Conservation (phyloP, 352 stramenopile genomes). For the Phytophthora agathidicida region DNA sequence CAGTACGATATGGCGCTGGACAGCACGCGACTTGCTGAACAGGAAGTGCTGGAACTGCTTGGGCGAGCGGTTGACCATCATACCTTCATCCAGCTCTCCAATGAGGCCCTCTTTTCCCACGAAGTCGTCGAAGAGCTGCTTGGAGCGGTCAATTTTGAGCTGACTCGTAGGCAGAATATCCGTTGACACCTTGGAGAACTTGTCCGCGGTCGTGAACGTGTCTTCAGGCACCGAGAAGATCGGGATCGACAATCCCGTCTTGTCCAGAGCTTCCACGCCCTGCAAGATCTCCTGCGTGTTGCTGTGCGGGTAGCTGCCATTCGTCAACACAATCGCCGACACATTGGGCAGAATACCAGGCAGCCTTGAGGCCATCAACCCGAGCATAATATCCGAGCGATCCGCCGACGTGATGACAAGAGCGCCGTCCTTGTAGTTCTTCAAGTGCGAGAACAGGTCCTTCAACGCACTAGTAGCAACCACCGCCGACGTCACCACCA, state of each 20-base stretch:
- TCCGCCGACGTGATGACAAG: slow-evolving; percentile 82
- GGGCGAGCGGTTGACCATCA: slow-evolving; percentile 68
- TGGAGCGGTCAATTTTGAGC: slow-evolving; percentile 73
- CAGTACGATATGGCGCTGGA: slow-evolving; percentile 84
- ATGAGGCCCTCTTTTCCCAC: slow-evolving; percentile 72
- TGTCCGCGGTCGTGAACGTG: slow-evolving; percentile 65
- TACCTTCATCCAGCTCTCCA: slow-evolving; percentile 65
- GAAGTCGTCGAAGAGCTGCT: slow-evolving; percentile 67
- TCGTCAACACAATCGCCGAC: slow-evolving; percentile 75
- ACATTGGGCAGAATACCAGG: slow-evolving; percentile 72
- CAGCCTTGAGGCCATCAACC: slow-evolving; percentile 69
- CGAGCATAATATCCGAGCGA: slow-evolving; percentile 74
- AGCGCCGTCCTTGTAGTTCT: slow-evolving; percentile 78
- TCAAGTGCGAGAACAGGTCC: slow-evolving; percentile 77
- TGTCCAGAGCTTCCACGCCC: slow-evolving; percentile 71
- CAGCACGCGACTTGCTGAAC: slow-evolving; percentile 74
- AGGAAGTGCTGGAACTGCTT: slow-evolving; percentile 90
- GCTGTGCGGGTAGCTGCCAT: slow-evolving; percentile 76
- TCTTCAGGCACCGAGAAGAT: slow-evolving; percentile 75
- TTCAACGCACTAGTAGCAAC: slow-evolving; percentile 75
- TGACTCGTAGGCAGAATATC: slow-evolving; percentile 76
- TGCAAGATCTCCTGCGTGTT: slow-evolving; percentile 78
- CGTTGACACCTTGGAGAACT: slow-evolving; percentile 62
- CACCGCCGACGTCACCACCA: slow-evolving; percentile 68
- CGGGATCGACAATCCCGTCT: slow-evolving; percentile 68